phyloP scores from a whole-genome alignment of 1,139 yeast genomes.

The Yamadazyma epiphylla region DNA sequence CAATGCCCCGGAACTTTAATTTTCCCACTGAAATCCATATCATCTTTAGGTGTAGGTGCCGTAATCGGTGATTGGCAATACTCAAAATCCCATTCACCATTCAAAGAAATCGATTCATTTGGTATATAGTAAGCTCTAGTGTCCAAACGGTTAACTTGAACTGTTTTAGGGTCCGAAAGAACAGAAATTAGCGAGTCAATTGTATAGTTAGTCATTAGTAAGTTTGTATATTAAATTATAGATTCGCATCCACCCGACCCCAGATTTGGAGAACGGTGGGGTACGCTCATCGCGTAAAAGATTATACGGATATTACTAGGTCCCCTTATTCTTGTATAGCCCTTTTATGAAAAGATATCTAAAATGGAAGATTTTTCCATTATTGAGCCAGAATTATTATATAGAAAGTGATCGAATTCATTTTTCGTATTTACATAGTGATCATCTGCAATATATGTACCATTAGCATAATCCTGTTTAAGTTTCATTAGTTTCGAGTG shows the following conservation, averaged over 20 bases:
- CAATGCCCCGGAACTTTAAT: slow-evolving; percentile 32
- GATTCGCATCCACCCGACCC: too few relatives aligned
- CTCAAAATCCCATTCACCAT: slow-evolving; percentile 28
- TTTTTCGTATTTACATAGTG: too few relatives aligned
- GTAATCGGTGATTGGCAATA: slow-evolving; percentile 15
- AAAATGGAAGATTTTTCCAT: background rate
- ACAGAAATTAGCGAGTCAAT: too few relatives aligned
- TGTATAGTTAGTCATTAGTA: too few relatives aligned
- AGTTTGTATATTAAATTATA: too few relatives aligned
- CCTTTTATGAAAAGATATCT: too few relatives aligned
- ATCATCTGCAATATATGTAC: background rate
- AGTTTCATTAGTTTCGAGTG: background rate
- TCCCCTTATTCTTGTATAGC: too few relatives aligned
- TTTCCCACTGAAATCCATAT: slow-evolving; percentile 8
- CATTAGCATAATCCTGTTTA: background rate
- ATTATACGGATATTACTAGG: too few relatives aligned
- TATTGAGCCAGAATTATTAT: background rate
- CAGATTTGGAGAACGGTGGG: too few relatives aligned
- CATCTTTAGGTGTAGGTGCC: slow-evolving; percentile 16
- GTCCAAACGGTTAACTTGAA: slow-evolving; percentile 11
- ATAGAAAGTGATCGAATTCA: background rate
- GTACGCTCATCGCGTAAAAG: too few relatives aligned
- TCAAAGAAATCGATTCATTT: slow-evolving; percentile 13
- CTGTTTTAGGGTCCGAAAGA: slow-evolving; percentile 8
- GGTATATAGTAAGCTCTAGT: slow-evolving; percentile 14